Percentiles rank a stretch among this genome's conserved stretches.
phyloP scores from a whole-genome alignment of 2,329 filamentous ascomycete species.

The Sporothrix brasiliensis region DNA sequence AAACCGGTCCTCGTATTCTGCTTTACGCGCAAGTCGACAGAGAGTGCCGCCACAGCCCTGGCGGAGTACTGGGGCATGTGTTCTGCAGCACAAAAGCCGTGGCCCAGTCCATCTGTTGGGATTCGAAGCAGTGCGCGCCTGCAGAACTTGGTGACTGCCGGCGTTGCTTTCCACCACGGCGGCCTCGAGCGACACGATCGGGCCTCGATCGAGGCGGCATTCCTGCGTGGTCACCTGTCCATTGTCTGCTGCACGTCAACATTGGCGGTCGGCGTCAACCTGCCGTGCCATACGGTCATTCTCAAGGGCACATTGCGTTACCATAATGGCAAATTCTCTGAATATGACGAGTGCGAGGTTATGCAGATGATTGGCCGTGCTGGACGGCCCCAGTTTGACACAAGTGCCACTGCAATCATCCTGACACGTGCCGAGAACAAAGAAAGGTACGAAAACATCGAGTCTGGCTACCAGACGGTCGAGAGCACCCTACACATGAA shows the following conservation, averaged over 20 bases:
- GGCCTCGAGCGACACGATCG: conserved; percentile 69
- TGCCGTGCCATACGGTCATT: conserved; percentile 81
- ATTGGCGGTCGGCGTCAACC: conserved; percentile 78
- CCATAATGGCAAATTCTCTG: conserved; percentile 61
- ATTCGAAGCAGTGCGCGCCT: conserved; percentile 62
- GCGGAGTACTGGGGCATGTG: conserved; percentile 65
- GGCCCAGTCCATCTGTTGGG: conserved; percentile 60
- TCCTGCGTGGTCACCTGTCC: conserved; percentile 69
- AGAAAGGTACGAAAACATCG: conserved; percentile 69
- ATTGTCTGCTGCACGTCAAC: conserved; percentile 89
- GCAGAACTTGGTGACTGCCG: conserved; percentile 52
- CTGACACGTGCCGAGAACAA: conserved; percentile 71
- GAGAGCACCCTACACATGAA: conserved; percentile 81
- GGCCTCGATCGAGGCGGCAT: conserved; percentile 66
- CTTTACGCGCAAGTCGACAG: conserved; percentile 71
- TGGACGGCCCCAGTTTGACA: conserved; percentile 80
- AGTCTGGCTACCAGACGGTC: conserved; percentile 70
- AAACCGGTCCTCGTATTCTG: conserved; percentile 87
- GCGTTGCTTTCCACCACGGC: conserved; percentile 82
- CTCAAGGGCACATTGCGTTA: conserved; percentile 77
- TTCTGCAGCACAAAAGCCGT: conserved; percentile 57
- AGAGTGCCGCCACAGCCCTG: conserved; percentile 67
- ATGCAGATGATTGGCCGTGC: conserved; percentile 91
- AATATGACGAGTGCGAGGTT: conserved; percentile 80
- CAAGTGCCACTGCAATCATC: conserved; percentile 74